Evolutionary conservation across 192 early-diverging fungal species (phyloP), one percentile per base, ranked within the genome.

Genomic region (Coemansia sp.): DNA sequence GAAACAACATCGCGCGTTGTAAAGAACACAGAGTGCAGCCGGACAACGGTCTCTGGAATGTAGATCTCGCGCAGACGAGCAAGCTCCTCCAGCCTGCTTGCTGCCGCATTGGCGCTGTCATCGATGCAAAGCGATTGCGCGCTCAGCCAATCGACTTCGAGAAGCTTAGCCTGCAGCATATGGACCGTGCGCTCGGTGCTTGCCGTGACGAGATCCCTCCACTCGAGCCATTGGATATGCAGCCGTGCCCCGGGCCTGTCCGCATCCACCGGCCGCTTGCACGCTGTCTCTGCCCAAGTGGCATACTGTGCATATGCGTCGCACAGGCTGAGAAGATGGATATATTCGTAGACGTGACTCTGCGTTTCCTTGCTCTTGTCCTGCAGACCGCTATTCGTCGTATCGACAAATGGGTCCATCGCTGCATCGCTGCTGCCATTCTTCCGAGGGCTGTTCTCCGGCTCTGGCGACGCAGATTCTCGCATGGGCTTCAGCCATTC

Each of bases 31-130:
- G 85, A 69, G 67, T 93, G 88, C 53, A 91, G 65, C 39, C 85
- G 84, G 60, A 90, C 74, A 30, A 90, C 77, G 2, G 88, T 57
- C 60, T 91, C 85, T 5, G 92, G 88, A 16, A 89, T 73, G 48
- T 82, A 86, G 25, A 83, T 68, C 61, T 75, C 67, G 46, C 87
- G 85, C 59, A 86, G 58, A 18, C 57, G 61, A 28, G 42, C 45
- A 55, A 86, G 69, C 32, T 86, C 81, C 1, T 61, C 55, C 7
- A 75, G 55, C 19, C 83, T 68, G 39, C 39, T 36, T 36, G 20
- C 20, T 6, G 24, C 32, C 29, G 32, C 34, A 30, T 68, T 62
- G 11, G 13, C 36, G 9, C 28, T 14, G n/a, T 65, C 34, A 20
- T 30, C 49, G 9, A 67, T 58, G 58, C 42, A 24, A 28, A 81